Evolutionary conservation across 108 stramenopile genomes (phyloP).

Genomic region (Phaeodactylum tricornutum): DNA sequence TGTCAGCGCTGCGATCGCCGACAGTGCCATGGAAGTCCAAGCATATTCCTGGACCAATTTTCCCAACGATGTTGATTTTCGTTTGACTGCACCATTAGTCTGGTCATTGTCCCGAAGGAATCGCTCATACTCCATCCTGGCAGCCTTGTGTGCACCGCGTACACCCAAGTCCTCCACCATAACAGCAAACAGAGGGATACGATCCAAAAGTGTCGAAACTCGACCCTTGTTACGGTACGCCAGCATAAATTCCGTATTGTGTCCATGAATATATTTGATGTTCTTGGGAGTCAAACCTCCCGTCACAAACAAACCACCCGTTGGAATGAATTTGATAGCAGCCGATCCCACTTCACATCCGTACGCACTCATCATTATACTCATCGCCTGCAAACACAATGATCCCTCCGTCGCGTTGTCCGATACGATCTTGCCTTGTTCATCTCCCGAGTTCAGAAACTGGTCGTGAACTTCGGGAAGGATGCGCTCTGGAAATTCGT

Average conservation of each 20-base stretch:
- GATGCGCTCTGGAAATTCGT: conserved; percentile 63
- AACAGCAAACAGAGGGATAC: conserved; percentile 84
- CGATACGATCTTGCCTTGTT: conserved; percentile 61
- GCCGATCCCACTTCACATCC: conserved; percentile 86
- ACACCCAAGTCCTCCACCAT: conserved; percentile 89
- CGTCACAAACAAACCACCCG: conserved; percentile 90
- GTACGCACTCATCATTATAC: conserved; percentile 70
- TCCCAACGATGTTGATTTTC: too few relatives aligned
- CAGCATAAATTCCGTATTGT: conserved; percentile 78
- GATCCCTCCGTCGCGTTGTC: conserved; percentile 17
- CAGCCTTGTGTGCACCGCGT: conserved; percentile 67
- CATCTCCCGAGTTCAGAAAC: conserved; percentile 52
- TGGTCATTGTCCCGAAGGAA: too few relatives aligned
- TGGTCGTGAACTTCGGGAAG: conserved; percentile 52
- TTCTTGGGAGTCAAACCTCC: conserved; percentile 97
- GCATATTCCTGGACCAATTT: too few relatives aligned
- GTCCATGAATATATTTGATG: conserved; percentile 57
- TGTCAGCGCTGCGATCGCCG: too few relatives aligned
- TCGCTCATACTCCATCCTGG: conserved; percentile 15
- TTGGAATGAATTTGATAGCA: conserved; percentile 87
- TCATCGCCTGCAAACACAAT: conserved; percentile 37
- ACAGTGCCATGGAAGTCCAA: too few relatives aligned
- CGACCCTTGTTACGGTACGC: conserved; percentile 92
- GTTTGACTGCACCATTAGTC: too few relatives aligned
- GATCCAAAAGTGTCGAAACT: conserved; percentile 48